phyloP scores from a whole-genome alignment of 139 green algal genomes.

The Chlorella sorokiniana region DNA sequence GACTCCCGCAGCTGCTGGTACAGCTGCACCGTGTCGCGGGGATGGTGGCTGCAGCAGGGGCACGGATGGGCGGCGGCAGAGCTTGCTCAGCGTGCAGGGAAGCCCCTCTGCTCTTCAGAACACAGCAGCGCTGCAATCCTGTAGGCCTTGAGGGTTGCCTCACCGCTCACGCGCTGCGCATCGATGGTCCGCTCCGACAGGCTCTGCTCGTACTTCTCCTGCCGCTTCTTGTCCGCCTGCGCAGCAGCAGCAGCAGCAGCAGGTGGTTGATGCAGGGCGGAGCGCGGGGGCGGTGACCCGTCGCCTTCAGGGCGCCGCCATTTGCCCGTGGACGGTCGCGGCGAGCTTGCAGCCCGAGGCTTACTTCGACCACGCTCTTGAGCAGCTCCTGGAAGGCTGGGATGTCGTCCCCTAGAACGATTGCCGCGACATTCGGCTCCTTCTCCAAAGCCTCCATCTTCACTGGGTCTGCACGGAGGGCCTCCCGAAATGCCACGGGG shows the following conservation, averaged over 20 bases:
- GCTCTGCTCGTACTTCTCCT: constrained; percentile 41
- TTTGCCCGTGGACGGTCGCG: not conserved
- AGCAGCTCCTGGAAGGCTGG: constrained; percentile 74
- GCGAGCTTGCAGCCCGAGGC: not conserved
- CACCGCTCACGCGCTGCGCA: constrained; percentile 79
- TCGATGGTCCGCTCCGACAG: constrained; percentile 86
- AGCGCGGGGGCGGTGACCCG: not conserved
- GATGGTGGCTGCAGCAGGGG: constrained; percentile 20
- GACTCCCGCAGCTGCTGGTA: constrained; percentile 80
- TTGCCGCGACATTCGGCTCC: constrained; percentile 59
- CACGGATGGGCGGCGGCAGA: not conserved
- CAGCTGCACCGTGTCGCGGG: constrained; percentile 48
- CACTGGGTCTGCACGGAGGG: constrained; percentile 55
- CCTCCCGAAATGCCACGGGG: constrained; percentile 63
- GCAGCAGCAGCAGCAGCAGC: no score
- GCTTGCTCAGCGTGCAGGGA: not conserved
- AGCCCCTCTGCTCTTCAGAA: not conserved
- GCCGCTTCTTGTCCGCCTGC: constrained; percentile 69
- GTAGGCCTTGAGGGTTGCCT: constrained; percentile 43
- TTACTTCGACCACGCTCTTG: constrained; percentile 60
- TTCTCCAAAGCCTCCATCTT: constrained; percentile 59
- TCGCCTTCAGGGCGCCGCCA: not conserved
- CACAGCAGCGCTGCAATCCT: not conserved
- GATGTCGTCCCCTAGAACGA: constrained; percentile 70
- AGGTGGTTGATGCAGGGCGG: not conserved